Percentiles rank a stretch among this genome's conserved stretches.
phyloP scores from a whole-genome alignment of 2,329 filamentous ascomycete genomes.

The Calcarisporium arbuscula region DNA sequence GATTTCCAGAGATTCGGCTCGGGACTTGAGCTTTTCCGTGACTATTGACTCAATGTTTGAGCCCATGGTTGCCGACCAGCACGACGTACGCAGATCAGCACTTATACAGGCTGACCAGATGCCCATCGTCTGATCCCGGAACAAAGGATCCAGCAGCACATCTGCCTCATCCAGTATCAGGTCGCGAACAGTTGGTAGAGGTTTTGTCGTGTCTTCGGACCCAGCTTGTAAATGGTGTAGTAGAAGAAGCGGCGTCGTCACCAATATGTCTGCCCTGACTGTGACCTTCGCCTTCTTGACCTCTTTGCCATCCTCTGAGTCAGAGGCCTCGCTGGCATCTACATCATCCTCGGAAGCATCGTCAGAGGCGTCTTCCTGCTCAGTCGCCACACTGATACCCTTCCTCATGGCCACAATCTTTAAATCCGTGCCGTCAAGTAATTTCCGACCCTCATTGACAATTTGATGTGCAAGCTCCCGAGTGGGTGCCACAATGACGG shows the following conservation, averaged over 20 bases:
- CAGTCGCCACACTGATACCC: conserved; percentile 63
- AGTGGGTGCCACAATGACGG: conserved; percentile 70
- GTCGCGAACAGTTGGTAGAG: conserved; percentile 61
- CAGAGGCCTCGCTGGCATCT: conserved; percentile 29
- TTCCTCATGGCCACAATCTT: conserved; percentile 80
- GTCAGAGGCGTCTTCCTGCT: conserved; percentile 29
- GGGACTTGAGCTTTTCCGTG: conserved; percentile 56
- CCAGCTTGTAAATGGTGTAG: conserved; percentile 60
- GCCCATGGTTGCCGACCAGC: conserved; percentile 97
- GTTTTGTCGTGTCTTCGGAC: conserved; percentile 37
- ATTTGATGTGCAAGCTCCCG: conserved; percentile 75
- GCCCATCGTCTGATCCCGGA: conserved; percentile 78
- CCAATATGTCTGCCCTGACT: conserved; percentile 31
- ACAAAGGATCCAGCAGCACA: conserved; percentile 84
- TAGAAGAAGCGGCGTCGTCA: conserved; percentile 52
- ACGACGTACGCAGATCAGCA: conserved; percentile 62
- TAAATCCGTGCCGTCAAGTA: conserved; percentile 69
- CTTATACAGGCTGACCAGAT: conserved; percentile 78
- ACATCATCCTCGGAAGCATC: conserved; percentile 34
- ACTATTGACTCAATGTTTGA: conserved; percentile 82
- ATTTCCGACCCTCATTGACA: conserved; percentile 77
- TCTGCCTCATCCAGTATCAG: conserved; percentile 92
- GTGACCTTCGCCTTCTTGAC: conserved; percentile 20
- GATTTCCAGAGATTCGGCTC: conserved; percentile 34
- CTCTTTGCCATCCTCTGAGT: conserved; percentile 20